phyloP scores from a whole-genome alignment of 148 eudicot genomes.

The Fagopyrum homotropicum region DNA sequence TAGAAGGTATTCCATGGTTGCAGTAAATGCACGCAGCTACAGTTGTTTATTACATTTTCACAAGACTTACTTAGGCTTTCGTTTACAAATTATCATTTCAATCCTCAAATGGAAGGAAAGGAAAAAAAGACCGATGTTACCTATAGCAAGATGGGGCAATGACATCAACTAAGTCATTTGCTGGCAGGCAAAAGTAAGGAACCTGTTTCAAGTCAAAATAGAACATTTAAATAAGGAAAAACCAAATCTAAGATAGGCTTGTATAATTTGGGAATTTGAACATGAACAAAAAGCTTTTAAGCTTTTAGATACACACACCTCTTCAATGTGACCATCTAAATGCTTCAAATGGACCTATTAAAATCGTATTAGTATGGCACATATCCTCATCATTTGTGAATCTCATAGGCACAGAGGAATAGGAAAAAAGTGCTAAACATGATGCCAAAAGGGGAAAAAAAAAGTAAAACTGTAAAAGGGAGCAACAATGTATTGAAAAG shows the following conservation, averaged over 20 bases:
- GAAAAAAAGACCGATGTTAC: constrained; percentile 27
- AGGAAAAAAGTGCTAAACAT: not conserved
- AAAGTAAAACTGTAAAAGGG: not conserved
- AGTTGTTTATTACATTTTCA: not conserved
- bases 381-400: not conserved
- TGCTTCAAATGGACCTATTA: constrained; percentile 93
- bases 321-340: constrained; percentile 96
- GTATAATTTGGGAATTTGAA: not conserved
- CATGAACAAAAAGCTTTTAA: constrained; percentile 3
- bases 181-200: constrained; percentile 95
- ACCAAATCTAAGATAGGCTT: not conserved
- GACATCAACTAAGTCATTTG: constrained; percentile 91
- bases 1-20: not conserved
- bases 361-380: constrained; percentile 2
- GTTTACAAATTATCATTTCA: not conserved
- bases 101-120: constrained; percentile 2
- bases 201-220: constrained; percentile 50
- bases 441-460: not conserved
- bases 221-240: not conserved
- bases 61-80: not conserved
- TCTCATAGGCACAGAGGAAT: not conserved
- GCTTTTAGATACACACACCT: constrained; percentile 36
- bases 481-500: not conserved
- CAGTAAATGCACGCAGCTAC: not conserved
- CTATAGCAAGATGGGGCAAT: constrained; percentile 99